Evolutionary conservation across 768 basidiomycete species (phyloP), one percentile per base, ranked within the genome.

Genomic region (Paxillus ammoniavirescens): DNA sequence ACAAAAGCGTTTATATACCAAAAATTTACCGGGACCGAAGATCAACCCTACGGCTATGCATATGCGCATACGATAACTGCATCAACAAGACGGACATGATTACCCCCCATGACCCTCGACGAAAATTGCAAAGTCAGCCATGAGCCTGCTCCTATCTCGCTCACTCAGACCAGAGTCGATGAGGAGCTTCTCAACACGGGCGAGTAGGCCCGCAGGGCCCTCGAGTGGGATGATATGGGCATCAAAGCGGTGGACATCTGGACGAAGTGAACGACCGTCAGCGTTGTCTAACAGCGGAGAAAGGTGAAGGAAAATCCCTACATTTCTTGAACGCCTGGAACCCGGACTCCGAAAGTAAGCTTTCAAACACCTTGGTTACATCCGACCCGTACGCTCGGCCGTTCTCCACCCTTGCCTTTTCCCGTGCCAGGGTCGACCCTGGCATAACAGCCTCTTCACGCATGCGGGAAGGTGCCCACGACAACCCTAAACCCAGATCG

Each of bases 161-260:
- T 80, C 77, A 40, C 73, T 71, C 48, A 87, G 67, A 54, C 72
- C 69, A 5, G 83, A 73, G 42, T 73, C 72, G 46, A 73, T 73
- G 49, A 91, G 75, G 36, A 91, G 74, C 42, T 77, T 75, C 61
- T 83, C 81, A 6, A 89, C 83, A 41, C 79, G 81, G 26, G 75
- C 64, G n/a, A 89, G 74, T 40, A 91, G 82, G 18, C 89, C 89
- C 31, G 73, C 76, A 10, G 87, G 81, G 14, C 89, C 89, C 53
- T 91, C 86, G 47, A 91, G 82, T 3, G 87, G 84, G 44, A 91
- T 90, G 41, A 81, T 75, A 56, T 86, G 81, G 17, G 83, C 84
- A 65, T 91, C 89, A 62, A 86, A 91, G 55, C 82, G 82, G 64
- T 83, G 82, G 14, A 90, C 84, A 70, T 87, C 88, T 90, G 28